Evolutionary conservation across 495 filamentous ascomycete species (phyloP).

Genomic region (Chaetomidium leptoderma): DNA sequence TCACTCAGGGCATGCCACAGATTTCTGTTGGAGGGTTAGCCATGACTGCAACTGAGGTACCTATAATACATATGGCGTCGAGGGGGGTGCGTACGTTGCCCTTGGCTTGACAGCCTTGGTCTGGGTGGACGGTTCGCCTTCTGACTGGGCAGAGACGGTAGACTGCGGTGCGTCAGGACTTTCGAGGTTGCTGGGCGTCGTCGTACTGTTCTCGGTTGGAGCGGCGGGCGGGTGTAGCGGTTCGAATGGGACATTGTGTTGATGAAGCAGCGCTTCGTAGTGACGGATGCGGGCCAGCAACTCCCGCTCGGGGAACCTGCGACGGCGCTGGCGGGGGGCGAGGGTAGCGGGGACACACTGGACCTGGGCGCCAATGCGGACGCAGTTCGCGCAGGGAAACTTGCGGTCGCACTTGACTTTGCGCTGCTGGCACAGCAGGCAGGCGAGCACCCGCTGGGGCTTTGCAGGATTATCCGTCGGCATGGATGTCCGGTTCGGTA

Average conservation of each 20-base stretch:
- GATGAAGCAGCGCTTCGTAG: slow-evolving; percentile 51
- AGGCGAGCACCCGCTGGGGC: slow-evolving; percentile 47
- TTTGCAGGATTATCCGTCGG: neutral
- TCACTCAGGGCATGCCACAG: slow-evolving; percentile 45
- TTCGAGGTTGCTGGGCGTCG: neutral
- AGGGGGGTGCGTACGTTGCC: neutral
- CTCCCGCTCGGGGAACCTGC: slow-evolving; percentile 53
- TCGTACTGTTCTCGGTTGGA: neutral
- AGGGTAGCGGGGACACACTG: slow-evolving; percentile 49
- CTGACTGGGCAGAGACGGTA: neutral
- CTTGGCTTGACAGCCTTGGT: neutral
- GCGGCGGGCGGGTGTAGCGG: slow-evolving; percentile 38
- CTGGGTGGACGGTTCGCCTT: neutral
- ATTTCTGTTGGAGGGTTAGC: slow-evolving; percentile 33
- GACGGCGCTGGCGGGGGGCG: slow-evolving; percentile 41
- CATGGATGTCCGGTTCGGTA: neutral
- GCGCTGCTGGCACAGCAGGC: slow-evolving; percentile 54
- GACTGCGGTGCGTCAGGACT: neutral
- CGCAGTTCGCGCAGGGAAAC: slow-evolving; percentile 53
- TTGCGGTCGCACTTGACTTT: slow-evolving; percentile 56
- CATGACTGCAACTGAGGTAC: neutral
- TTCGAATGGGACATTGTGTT: slow-evolving; percentile 51
- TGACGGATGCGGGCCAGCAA: slow-evolving; percentile 49
- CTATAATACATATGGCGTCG: no score
- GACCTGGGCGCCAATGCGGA: slow-evolving; percentile 32